Percentiles rank a stretch among this genome's conserved stretches.
These are phyloP conservation scores for Candida rishiriensis DNA, from an alignment of 805 yeast genomes.

Conservation along the genomic window DNA sequence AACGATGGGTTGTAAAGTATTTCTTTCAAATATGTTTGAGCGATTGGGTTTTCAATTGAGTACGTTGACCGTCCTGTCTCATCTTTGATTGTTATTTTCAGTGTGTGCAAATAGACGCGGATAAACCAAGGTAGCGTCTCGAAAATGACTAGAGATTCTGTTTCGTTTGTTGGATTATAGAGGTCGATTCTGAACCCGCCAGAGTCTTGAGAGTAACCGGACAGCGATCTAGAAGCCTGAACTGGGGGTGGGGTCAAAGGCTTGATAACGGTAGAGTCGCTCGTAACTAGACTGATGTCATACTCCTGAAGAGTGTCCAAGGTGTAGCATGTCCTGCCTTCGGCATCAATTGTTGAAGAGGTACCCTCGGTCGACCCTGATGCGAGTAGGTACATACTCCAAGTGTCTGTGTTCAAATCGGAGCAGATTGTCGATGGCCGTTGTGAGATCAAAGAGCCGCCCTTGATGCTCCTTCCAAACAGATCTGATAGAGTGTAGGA, in stretches of 20 bases:
- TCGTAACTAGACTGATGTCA: constrained; percentile 40
- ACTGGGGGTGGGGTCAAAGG: constrained; percentile 54
- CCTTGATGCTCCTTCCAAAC: constrained; percentile 65
- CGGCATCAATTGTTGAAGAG: not conserved
- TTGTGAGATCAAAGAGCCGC: constrained; percentile 56
- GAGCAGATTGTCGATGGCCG: constrained; percentile 40
- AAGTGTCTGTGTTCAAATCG: constrained; percentile 35
- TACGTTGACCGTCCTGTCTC: constrained; percentile 7
- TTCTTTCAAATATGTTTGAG: constrained; percentile 40
- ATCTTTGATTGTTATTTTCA: constrained; percentile 35
- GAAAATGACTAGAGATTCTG: constrained; percentile 55
- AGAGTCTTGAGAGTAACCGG: constrained; percentile 86
- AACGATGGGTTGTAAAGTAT: constrained; percentile 69
- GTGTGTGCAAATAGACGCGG: constrained; percentile 73
- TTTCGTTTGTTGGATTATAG: constrained; percentile 52
- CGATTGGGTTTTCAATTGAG: constrained; percentile 21
- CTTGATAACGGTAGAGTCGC: constrained; percentile 40
- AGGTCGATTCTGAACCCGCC: constrained; percentile 85
- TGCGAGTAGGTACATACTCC: constrained; percentile 34
- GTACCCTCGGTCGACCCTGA: constrained; percentile 1
- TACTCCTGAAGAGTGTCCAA: constrained; percentile 20
- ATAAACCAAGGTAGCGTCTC: constrained; percentile 94
- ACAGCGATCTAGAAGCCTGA: constrained; percentile 74
- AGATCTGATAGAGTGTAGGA: constrained; percentile 55
- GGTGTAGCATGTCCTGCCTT: constrained; percentile 19